These are phyloP conservation scores for Penicillium paneum DNA, from an alignment of 2,329 filamentous ascomycete species.

Conservation along the genomic window DNA sequence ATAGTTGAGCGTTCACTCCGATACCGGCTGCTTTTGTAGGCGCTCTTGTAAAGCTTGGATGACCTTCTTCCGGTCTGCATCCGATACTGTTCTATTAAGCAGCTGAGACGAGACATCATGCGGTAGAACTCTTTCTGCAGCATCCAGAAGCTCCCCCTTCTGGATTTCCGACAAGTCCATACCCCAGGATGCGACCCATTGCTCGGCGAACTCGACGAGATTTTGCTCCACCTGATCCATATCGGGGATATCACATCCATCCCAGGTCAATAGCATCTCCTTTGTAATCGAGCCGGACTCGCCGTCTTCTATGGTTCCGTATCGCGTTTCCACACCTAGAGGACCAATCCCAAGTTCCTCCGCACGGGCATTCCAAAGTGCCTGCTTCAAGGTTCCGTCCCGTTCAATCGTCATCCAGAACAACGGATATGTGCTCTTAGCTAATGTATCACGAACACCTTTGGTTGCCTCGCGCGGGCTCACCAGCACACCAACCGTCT, in stretches of 20 bases:
- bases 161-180: slow-evolving; percentile 12
- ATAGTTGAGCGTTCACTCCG: background rate
- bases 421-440: slow-evolving; percentile 66
- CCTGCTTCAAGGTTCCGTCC: slow-evolving; percentile 40
- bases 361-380: slow-evolving; percentile 45
- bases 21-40: background rate
- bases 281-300: slow-evolving; percentile 19
- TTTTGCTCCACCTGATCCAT: slow-evolving; percentile 33
- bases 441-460: slow-evolving; percentile 71
- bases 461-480: slow-evolving; percentile 68
- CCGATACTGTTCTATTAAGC: slow-evolving; percentile 17
- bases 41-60: slow-evolving; percentile 14
- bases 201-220: slow-evolving; percentile 22
- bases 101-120: slow-evolving; percentile 12
- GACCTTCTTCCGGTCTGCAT: slow-evolving; percentile 22
- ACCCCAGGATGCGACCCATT: slow-evolving; percentile 33
- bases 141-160: slow-evolving; percentile 28
- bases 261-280: slow-evolving; percentile 36
- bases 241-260: slow-evolving; percentile 33
- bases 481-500: slow-evolving; percentile 69
- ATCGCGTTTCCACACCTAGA: slow-evolving; percentile 39
- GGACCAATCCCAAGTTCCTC: slow-evolving; percentile 39
- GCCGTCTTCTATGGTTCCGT: slow-evolving; percentile 19
- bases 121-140: slow-evolving; percentile 28
- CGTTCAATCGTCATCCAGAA: slow-evolving; percentile 54